Conservation (phyloP, 1,139 yeast genomes). For the Candida anutae region DNA sequence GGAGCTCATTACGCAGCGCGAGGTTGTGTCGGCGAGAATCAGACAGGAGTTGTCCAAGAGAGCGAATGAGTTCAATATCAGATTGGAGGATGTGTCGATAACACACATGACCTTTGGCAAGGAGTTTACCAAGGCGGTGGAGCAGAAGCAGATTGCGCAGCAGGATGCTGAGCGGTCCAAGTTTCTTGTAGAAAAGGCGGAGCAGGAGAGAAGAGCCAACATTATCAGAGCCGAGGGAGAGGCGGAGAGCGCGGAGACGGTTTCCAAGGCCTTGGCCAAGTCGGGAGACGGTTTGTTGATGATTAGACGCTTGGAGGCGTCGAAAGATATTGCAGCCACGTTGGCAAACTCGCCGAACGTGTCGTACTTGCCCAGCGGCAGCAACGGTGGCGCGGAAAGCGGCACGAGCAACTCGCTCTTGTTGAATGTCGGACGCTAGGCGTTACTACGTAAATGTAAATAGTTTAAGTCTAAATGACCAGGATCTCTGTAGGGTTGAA, state of each 20-base stretch:
- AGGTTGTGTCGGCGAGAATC: constrained; percentile 84
- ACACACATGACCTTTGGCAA: constrained; percentile 97
- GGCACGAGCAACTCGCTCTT: constrained; percentile 29
- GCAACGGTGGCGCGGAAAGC: constrained; percentile 21
- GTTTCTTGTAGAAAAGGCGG: constrained; percentile 91
- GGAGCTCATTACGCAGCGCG: constrained; percentile 94
- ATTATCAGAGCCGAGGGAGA: constrained; percentile 99
- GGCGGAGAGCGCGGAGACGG: constrained; percentile 96
- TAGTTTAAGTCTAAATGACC: no score
- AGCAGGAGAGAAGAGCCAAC: constrained; percentile 92
- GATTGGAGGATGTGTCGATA: constrained; percentile 92
- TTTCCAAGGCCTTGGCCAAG: constrained; percentile 85
- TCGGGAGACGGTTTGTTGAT: constrained; percentile 94
- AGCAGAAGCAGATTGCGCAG: constrained; percentile 98
- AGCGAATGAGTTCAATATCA: constrained; percentile 84
- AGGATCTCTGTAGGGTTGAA: no score
- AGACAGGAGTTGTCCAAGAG: constrained; percentile 79
- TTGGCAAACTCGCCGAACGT: constrained; percentile 79
- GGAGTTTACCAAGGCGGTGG: constrained; percentile 97
- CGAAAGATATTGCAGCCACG: constrained; percentile 88
- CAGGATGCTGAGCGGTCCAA: constrained; percentile 98
- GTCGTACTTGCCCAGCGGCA: constrained; percentile 71
- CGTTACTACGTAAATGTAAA: no score
- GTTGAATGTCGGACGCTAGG: constrained; percentile 33
- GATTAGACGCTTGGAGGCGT: constrained; percentile 94